Conservation (phyloP, 2,329 filamentous ascomycete genomes). For the Botrytis squamosa region DNA sequence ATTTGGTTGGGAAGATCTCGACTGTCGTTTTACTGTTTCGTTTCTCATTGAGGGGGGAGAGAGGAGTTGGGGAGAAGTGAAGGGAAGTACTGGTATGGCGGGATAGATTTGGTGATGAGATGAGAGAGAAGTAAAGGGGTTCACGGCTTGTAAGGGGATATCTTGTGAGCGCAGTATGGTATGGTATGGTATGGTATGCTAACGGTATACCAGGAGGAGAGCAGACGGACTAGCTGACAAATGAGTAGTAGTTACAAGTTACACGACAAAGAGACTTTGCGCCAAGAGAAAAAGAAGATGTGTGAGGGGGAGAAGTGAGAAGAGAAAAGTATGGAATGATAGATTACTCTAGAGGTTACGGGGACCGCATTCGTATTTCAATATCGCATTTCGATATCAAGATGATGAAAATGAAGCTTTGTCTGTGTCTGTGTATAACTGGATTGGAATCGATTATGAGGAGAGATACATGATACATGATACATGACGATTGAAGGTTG, state of each 20-base stretch:
- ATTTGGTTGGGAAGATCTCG: not conserved
- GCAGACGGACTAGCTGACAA: not conserved
- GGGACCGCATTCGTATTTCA: not conserved
- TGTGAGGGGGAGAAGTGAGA: too few relatives aligned
- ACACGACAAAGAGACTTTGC: not conserved
- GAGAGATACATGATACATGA: not conserved
- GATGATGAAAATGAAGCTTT: not conserved
- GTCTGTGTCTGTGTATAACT: not conserved
- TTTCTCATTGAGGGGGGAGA: not conserved
- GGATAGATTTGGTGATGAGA: not conserved
- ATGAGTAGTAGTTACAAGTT: not conserved
- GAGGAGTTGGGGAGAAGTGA: not conserved
- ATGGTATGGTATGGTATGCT: not conserved
- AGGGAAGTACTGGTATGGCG: not conserved
- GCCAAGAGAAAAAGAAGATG: not conserved
- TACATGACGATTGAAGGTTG: not conserved
- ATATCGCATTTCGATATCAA: not conserved
- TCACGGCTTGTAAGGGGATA: not conserved
- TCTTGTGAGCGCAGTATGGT: not conserved
- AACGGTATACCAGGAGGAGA: not conserved
- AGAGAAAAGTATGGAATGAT: not conserved
- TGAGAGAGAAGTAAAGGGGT: not conserved
- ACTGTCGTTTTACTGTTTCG: rapidly evolving
- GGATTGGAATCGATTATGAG: not conserved
- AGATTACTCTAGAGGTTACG: not conserved